These are phyloP conservation scores for Oryza rufipogon DNA, from an alignment of 176 grass and related monocot genomes.

Conservation along the genomic window DNA sequence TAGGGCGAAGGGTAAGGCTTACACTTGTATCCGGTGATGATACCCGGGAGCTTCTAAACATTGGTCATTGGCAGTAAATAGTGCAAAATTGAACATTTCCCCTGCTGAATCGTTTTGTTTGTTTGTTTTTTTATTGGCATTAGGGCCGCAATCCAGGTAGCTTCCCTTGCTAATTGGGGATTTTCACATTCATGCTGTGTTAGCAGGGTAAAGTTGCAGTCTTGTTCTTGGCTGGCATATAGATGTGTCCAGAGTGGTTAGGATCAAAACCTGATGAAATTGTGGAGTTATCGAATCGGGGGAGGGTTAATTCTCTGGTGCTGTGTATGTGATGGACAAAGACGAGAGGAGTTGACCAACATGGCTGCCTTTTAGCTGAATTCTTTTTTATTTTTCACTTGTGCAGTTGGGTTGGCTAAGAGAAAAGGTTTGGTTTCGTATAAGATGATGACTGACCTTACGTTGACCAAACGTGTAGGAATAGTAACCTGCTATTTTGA, in stretches of 20 bases:
- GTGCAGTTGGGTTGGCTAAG: not conserved
- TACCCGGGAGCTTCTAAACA: not conserved
- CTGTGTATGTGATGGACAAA: not conserved
- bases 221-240: not conserved
- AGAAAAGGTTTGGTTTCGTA: no score
- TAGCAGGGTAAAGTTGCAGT: not conserved
- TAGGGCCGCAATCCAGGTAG: not conserved
- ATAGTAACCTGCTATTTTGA: not conserved
- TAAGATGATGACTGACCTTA: not conserved
- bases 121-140: not conserved
- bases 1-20: slow-evolving; percentile 43
- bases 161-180: not conserved
- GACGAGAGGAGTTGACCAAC: not conserved
- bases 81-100: not conserved
- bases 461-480: not conserved
- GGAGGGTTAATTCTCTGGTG: not conserved
- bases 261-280: not conserved
- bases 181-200: not conserved
- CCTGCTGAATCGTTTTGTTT: not conserved
- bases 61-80: not conserved
- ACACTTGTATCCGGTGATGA: not conserved
- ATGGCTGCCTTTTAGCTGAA: not conserved
- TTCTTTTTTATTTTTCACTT: no score
- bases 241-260: not conserved
- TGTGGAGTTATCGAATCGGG: not conserved